A percentile compares a stretch with the other conserved stretches of the same genome.
Evolutionary conservation across 1,284 basidiomycete species (phyloP).

Genomic region (Rhizoctonia solani): DNA sequence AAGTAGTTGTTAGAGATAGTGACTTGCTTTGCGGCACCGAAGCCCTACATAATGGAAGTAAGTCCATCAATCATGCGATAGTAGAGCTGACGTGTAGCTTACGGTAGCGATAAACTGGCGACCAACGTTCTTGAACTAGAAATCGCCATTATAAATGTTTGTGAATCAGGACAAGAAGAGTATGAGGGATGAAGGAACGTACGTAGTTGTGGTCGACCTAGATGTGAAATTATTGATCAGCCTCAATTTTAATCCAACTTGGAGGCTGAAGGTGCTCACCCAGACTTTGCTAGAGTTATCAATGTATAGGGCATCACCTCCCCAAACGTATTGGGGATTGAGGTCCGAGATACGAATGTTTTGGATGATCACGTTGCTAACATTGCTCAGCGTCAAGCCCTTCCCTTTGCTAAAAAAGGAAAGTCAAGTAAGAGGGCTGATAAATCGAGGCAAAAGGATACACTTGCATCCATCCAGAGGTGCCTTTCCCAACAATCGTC

Average conservation of each 20-base stretch:
- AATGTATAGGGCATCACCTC: not conserved
- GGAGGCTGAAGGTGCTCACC: no score
- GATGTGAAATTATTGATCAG: not conserved
- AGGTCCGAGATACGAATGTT: not conserved
- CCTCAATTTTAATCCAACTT: not conserved
- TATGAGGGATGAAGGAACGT: not conserved
- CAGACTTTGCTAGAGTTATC: not conserved
- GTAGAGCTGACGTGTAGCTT: not conserved
- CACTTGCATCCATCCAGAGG: no score
- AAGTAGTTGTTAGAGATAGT: constrained; percentile 1
- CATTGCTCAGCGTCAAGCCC: not conserved
- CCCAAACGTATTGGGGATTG: no score
- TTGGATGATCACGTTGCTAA: constrained; percentile 14
- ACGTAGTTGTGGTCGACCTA: constrained; percentile 1
- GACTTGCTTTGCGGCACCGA: not conserved
- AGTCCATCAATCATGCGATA: not conserved
- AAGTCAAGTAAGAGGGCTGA: no score
- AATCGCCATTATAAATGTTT: not conserved
- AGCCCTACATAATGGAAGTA: not conserved
- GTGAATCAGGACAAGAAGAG: no score
- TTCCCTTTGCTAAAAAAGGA: not conserved
- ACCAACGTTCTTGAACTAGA: not conserved
- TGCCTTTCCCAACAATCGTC: no score
- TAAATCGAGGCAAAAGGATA: no score
- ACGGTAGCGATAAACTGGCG: not conserved